These are phyloP conservation scores for Phtheirospermum japonicum DNA, from an alignment of 257 asterid genomes.

Conservation along the genomic window DNA sequence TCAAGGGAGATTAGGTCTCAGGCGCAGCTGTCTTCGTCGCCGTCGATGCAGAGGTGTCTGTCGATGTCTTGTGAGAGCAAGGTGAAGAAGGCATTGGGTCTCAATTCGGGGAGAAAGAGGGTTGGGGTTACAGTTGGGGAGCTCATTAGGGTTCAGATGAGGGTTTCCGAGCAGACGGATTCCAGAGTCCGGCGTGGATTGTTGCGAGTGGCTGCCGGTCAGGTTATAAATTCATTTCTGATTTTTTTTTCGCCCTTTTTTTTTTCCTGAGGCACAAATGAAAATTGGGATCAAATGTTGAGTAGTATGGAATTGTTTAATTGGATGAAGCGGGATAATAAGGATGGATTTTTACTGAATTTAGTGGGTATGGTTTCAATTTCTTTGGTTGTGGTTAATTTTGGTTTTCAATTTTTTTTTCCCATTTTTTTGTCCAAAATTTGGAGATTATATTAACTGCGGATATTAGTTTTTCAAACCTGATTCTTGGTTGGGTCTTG, in stretches of 20 bases:
- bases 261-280: neutral
- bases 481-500: neutral
- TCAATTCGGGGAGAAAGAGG: slow-evolving; percentile 37
- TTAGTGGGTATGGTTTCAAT: neutral
- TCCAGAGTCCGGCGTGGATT: slow-evolving; percentile 76
- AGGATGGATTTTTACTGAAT: neutral
- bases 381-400: slow-evolving; percentile 4
- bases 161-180: slow-evolving; percentile 74
- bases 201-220: slow-evolving; percentile 82
- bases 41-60: slow-evolving; percentile 42
- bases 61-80: slow-evolving; percentile 49
- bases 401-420: neutral
- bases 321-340: neutral
- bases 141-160: slow-evolving; percentile 85
- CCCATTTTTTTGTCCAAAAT: neutral
- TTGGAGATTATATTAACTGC: neutral
- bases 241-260: neutral
- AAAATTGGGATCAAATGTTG: neutral
- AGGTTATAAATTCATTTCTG: slow-evolving; percentile 40
- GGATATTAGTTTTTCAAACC: neutral
- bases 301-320: neutral
- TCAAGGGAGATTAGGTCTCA: slow-evolving; percentile 35
- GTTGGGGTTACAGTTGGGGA: slow-evolving; percentile 47
- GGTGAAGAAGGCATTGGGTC: slow-evolving; percentile 76
- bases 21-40: slow-evolving; percentile 27